These are phyloP conservation scores for Arthrobotrys pseudoclavata DNA, from an alignment of 2,329 filamentous ascomycete genomes.

Conservation along the genomic window DNA sequence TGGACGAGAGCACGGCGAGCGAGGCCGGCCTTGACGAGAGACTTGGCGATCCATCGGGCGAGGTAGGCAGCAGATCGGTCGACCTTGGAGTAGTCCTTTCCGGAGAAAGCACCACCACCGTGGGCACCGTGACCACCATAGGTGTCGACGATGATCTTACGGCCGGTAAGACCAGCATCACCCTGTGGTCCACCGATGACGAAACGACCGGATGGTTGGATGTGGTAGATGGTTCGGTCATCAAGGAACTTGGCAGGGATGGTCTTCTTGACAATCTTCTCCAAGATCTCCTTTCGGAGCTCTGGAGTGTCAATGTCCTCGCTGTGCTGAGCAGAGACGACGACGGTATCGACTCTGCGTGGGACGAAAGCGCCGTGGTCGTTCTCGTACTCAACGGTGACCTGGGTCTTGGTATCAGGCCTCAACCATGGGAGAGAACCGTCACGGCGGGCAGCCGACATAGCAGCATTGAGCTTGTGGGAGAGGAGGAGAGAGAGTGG, in stretches of 20 bases:
- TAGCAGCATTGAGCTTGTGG: constrained; percentile 96
- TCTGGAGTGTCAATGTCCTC: constrained; percentile 89
- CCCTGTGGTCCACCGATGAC: constrained; percentile 99
- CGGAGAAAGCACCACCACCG: constrained; percentile 99
- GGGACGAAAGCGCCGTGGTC: constrained; percentile 94
- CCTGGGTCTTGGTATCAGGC: constrained; percentile 99
- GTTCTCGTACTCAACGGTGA: constrained; percentile 98
- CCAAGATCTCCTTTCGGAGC: constrained; percentile 92
- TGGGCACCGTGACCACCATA: constrained; percentile 99
- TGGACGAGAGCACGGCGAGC: constrained; percentile 94
- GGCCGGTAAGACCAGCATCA: constrained; percentile 97
- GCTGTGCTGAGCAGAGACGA: constrained; percentile 95
- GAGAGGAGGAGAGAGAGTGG: constrained; percentile 93
- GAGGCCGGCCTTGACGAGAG: constrained; percentile 87
- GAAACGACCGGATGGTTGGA: constrained; percentile 98
- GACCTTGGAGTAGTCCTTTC: constrained; percentile 99
- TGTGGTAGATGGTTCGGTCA: constrained; percentile 95
- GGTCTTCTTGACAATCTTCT: constrained; percentile 96
- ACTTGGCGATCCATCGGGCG: constrained; percentile 99
- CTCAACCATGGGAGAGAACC: constrained; percentile 92
- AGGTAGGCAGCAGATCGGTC: constrained; percentile 98
- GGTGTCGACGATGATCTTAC: constrained; percentile 99
- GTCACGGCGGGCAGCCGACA: constrained; percentile 88
- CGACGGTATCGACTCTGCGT: constrained; percentile 92
- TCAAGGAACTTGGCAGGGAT: constrained; percentile 94